A percentile compares a stretch with the other conserved stretches of the same genome.
phyloP scores from a whole-genome alignment of 2,329 filamentous ascomycete genomes.

The Hypoxylon sp. region DNA sequence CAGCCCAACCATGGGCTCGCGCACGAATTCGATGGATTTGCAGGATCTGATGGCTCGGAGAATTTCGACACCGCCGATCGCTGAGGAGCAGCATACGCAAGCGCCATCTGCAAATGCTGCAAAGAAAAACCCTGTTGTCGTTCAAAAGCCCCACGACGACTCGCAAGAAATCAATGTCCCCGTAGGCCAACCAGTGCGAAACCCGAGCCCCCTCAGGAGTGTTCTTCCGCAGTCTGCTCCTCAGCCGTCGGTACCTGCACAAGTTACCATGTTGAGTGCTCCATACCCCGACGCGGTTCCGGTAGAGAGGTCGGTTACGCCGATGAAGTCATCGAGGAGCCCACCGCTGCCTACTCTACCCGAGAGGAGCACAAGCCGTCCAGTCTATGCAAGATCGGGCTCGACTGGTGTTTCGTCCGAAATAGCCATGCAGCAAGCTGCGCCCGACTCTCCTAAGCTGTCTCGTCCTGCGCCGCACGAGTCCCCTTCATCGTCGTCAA shows the following conservation, averaged over 20 bases:
- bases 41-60: constrained; percentile 50
- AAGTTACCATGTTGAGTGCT: constrained; percentile 36
- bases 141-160: constrained; percentile 23
- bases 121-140: constrained; percentile 30
- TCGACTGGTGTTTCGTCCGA: constrained; percentile 21
- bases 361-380: constrained; percentile 43
- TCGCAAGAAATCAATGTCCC: constrained; percentile 19
- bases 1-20: constrained; percentile 58
- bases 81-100: constrained; percentile 49
- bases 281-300: constrained; percentile 11
- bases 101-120: constrained; percentile 13
- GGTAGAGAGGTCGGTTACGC: constrained; percentile 38
- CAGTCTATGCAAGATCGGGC: constrained; percentile 31
- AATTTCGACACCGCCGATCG: constrained; percentile 51
- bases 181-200: constrained; percentile 31
- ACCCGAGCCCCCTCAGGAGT: constrained; percentile 32
- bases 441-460: constrained; percentile 43
- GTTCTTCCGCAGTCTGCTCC: constrained; percentile 22
- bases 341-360: constrained; percentile 44
- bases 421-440: constrained; percentile 24
- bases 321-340: constrained; percentile 36
- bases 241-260: constrained; percentile 31
- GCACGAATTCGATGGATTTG: constrained; percentile 56
- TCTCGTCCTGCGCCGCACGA: constrained; percentile 55
- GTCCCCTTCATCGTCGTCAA: constrained; percentile 58